These are phyloP conservation scores for Debaryomyces psychrophilus DNA, from an alignment of 1,139 yeast species.

Conservation along the genomic window DNA sequence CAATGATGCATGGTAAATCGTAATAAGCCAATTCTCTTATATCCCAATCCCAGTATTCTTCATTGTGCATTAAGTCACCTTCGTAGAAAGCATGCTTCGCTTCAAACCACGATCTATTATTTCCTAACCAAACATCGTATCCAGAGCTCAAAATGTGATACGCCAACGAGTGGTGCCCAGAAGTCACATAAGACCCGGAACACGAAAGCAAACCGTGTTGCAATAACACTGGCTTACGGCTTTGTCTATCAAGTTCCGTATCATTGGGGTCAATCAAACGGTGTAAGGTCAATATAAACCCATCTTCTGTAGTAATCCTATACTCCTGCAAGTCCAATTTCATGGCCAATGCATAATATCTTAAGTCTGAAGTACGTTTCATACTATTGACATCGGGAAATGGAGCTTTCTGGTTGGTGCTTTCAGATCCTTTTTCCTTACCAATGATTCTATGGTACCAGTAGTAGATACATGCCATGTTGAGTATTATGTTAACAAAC, in stretches of 20 bases:
- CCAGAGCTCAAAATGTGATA: slow-evolving; percentile 63
- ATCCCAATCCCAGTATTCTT: slow-evolving; percentile 83
- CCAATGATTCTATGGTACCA: slow-evolving; percentile 28
- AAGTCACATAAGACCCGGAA: slow-evolving; percentile 79
- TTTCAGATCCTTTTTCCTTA: slow-evolving; percentile 23
- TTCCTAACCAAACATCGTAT: slow-evolving; percentile 93
- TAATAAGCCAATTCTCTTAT: slow-evolving; percentile 73
- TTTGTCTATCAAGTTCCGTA: slow-evolving; percentile 27
- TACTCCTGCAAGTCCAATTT: slow-evolving; percentile 63
- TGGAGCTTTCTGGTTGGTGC: slow-evolving; percentile 22
- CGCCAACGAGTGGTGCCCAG: slow-evolving; percentile 78
- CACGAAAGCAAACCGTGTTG: slow-evolving; percentile 89
- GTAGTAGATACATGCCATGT: slow-evolving; percentile 34
- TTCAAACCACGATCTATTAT: slow-evolving; percentile 82
- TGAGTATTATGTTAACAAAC: slow-evolving; percentile 29
- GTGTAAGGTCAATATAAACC: slow-evolving; percentile 67
- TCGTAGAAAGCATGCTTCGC: slow-evolving; percentile 57
- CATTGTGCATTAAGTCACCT: slow-evolving; percentile 49
- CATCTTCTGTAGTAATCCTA: slow-evolving; percentile 75
- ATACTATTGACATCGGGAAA: slow-evolving; percentile 34
- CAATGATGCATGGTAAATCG: slow-evolving; percentile 76
- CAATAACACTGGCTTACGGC: slow-evolving; percentile 63
- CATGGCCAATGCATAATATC: slow-evolving; percentile 65
- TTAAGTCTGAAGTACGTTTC: slow-evolving; percentile 39
- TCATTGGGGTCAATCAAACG: slow-evolving; percentile 60